A percentile compares a stretch with the other conserved stretches of the same genome.
These are phyloP conservation scores for Wolfiporia cocos DNA, from an alignment of 1,284 basidiomycete genomes.

Conservation along the genomic window DNA sequence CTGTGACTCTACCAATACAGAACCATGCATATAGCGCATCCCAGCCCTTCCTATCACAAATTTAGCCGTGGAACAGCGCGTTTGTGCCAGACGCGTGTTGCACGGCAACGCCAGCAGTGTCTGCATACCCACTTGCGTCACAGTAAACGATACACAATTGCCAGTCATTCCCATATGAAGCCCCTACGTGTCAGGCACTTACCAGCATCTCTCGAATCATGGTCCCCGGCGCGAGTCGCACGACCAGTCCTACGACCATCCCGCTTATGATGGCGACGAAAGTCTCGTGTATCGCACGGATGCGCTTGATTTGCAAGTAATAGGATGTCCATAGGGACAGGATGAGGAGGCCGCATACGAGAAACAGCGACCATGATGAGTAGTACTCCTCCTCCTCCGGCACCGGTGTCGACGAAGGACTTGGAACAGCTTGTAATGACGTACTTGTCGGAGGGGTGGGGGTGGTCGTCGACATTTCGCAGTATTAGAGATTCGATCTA, in stretches of 20 bases:
- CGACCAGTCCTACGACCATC: conserved; percentile 92
- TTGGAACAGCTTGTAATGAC: conserved; percentile 13
- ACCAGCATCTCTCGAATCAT: conserved; percentile 98
- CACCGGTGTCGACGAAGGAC: conserved; percentile 30
- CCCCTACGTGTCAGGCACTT: conserved; percentile 31
- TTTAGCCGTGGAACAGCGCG: too few relatives aligned
- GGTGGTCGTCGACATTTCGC: too few relatives aligned
- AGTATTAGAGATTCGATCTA: too few relatives aligned
- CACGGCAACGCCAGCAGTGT: too few relatives aligned
- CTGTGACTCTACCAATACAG: too few relatives aligned
- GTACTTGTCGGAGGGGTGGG: conserved; percentile 15
- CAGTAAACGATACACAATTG: too few relatives aligned
- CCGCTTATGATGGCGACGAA: conserved; percentile 94
- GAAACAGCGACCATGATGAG: conserved; percentile 90
- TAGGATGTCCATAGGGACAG: conserved; percentile 95
- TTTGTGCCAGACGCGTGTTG: too few relatives aligned
- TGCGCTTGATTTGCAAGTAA: conserved; percentile 95
- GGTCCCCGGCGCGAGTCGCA: conserved; percentile 87
- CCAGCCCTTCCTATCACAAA: too few relatives aligned
- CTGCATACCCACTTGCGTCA: too few relatives aligned
- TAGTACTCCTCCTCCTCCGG: conserved; percentile 84
- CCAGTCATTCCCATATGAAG: neutral
- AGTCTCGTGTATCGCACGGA: conserved; percentile 95
- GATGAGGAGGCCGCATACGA: conserved; percentile 92
- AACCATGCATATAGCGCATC: too few relatives aligned